phyloP scores from a whole-genome alignment of 2,329 filamentous ascomycete species.

The Chaetomium sp. region DNA sequence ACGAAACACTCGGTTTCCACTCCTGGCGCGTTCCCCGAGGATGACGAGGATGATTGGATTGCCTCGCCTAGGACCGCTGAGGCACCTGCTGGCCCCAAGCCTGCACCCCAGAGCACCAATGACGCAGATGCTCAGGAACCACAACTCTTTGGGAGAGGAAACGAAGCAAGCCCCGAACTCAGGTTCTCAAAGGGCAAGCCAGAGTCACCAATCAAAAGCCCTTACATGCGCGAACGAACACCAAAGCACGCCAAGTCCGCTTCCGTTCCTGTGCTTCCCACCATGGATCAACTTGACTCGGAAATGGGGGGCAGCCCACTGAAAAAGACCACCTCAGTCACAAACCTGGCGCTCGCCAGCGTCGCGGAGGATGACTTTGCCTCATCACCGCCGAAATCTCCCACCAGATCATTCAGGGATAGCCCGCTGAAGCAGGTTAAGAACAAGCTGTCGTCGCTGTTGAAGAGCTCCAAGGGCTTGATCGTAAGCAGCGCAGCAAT shows the following conservation, averaged over 20 bases:
- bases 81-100: conserved; percentile 41
- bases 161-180: conserved; percentile 52
- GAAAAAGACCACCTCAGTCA: conserved; percentile 64
- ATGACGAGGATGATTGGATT: conserved; percentile 67
- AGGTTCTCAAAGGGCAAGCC: conserved; percentile 45
- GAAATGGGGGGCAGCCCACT: conserved; percentile 43
- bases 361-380: conserved; percentile 48
- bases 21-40: conserved; percentile 63
- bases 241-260: conserved; percentile 62
- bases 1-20: conserved; percentile 42
- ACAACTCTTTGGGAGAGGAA: conserved; percentile 52
- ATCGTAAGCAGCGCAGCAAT: conserved; percentile 74
- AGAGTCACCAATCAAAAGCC: conserved; percentile 44
- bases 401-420: conserved; percentile 61
- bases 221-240: conserved; percentile 37
- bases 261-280: conserved; percentile 60
- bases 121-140: conserved; percentile 65
- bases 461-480: conserved; percentile 83
- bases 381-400: conserved; percentile 58
- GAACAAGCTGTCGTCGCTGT: conserved; percentile 85
- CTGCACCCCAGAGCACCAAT: conserved; percentile 59
- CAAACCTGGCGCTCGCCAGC: conserved; percentile 56
- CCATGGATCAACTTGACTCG: conserved; percentile 28
- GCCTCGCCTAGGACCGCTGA: conserved; percentile 51
- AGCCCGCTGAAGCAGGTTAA: conserved; percentile 90